Percentiles rank a stretch among this genome's conserved stretches.
Evolutionary conservation across 768 basidiomycete genomes (phyloP).

Genomic region (Piloderma croceum): DNA sequence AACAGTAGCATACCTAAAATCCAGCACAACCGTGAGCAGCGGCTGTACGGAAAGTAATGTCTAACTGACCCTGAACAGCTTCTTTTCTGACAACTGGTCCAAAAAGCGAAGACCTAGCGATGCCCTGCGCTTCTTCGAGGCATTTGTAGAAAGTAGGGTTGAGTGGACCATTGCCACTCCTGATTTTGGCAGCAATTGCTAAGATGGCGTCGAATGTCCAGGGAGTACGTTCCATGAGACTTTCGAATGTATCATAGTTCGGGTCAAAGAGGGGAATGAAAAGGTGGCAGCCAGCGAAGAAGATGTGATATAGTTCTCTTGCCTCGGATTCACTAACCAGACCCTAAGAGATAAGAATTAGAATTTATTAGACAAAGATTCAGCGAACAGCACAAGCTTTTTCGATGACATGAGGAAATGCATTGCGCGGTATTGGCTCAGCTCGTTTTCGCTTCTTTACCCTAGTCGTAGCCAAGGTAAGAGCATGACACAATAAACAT

Average conservation of each 20-base stretch:
- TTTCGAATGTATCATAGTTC: constrained; percentile 88
- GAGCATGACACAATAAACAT: not conserved
- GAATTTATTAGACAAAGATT: constrained; percentile 4
- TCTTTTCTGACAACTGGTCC: constrained; percentile 93
- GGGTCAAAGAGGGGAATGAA: constrained; percentile 96
- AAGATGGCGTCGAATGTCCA: constrained; percentile 95
- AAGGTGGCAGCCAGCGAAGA: constrained; percentile 93
- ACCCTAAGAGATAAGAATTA: constrained; percentile 42
- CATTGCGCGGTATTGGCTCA: constrained; percentile 78
- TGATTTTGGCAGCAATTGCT: constrained; percentile 87
- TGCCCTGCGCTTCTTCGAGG: constrained; percentile 92
- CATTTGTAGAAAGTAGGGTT: constrained; percentile 85
- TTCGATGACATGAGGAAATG: constrained; percentile 85
- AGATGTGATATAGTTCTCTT: constrained; percentile 90
- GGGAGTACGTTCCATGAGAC: constrained; percentile 85
- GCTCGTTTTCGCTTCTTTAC: constrained; percentile 82
- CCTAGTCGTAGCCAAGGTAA: constrained; percentile 29
- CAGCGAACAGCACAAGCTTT: constrained; percentile 44
- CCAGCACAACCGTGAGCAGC: not conserved
- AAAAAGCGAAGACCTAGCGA: constrained; percentile 89
- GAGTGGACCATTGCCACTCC: constrained; percentile 83
- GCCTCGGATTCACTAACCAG: constrained; percentile 83
- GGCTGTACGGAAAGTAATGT: constrained; percentile 9
- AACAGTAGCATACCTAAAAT: constrained; percentile 79
- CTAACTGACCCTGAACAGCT: constrained; percentile 74